Conservation (phyloP, 768 basidiomycete species). For the Tephrocybe rancida region DNA sequence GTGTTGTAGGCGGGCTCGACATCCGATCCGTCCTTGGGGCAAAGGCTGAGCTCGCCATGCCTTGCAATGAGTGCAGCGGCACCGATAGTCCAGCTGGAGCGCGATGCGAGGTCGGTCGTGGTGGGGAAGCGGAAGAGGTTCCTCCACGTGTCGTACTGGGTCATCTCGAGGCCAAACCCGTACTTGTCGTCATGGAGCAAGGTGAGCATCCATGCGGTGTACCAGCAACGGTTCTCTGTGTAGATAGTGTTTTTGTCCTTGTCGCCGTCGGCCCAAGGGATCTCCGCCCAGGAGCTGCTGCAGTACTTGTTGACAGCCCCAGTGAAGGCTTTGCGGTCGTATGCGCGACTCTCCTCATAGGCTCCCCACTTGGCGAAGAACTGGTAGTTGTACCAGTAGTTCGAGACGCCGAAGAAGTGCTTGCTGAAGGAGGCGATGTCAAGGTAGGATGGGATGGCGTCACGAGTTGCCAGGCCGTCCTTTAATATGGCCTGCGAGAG, state of each 20-base stretch:
- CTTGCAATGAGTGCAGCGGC: slow-evolving; percentile 14
- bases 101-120: slow-evolving; percentile 10
- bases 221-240: background rate
- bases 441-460: slow-evolving; percentile 14
- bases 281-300: background rate
- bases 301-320: background rate
- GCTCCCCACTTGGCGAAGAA: slow-evolving; percentile 18
- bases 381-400: slow-evolving; percentile 15
- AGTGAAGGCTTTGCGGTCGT: background rate
- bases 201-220: slow-evolving; percentile 15
- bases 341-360: slow-evolving; percentile 2
- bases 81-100: slow-evolving; percentile 17
- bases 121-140: slow-evolving; percentile 15
- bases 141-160: slow-evolving; percentile 16
- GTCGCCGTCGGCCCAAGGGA: background rate
- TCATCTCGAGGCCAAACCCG: slow-evolving; percentile 17
- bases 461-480: slow-evolving; percentile 6
- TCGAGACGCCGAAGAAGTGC: slow-evolving; percentile 11
- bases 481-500: background rate
- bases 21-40: background rate
- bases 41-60: slow-evolving; percentile 11
- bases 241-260: background rate
- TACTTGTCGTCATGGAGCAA: slow-evolving; percentile 18
- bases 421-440: slow-evolving; percentile 13
- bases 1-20: background rate